Base-by-base conservation (phyloP, 1,284 basidiomycete species). In the Ceraceosorus guamensis region DNA sequence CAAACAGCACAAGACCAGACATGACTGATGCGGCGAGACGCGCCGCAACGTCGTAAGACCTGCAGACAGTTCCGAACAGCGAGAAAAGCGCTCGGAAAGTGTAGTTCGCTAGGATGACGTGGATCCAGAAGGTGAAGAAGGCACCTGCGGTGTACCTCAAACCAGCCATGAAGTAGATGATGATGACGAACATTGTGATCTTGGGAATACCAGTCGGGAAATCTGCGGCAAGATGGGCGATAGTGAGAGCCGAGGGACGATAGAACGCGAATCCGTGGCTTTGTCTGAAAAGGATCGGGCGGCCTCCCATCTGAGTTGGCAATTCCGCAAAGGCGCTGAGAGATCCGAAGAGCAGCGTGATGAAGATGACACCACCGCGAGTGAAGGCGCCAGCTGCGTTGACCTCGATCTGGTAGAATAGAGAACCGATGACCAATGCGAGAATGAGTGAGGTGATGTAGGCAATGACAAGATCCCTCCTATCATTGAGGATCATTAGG, bases 341-440 rank as follows among this genome's bases (percentile, higher is more conserved):
- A 14, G 77, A 73, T 63, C 70, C 73, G 64, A 78, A 70, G 50
- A 79, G 65, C 46, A 78, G 70, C 47, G 78, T 71, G 55, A 81
- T 76, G 77, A 91, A 63, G 11, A 70, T 59, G 11, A 62, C 46
- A 57, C 70, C 68, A 3, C 68, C 68, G 16, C 70, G 62, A 5
- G 65, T 70, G 50, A 75, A 75, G 16, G 66, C 55, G 34, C 64
- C 66, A 33, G 61, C 64, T 13, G 62, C 49, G 6, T 61, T 66
- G 5, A 32, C 43, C 24, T 67, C 59, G 30, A 66, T 43, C 8
- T 66, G 51, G 24, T 63, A 91, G 54, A 92, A 84, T 46, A 89
- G 84, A 77, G 88, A 84, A 33, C 89, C 90, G 62, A 89, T 83
- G 52, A 93, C 82, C 49, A 93, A 77, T 50, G 87, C 85, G 35